Evolutionary conservation across 495 filamentous ascomycete species (phyloP), one percentile per base, ranked within the genome.

Genomic region (Annulohypoxylon bovei): DNA sequence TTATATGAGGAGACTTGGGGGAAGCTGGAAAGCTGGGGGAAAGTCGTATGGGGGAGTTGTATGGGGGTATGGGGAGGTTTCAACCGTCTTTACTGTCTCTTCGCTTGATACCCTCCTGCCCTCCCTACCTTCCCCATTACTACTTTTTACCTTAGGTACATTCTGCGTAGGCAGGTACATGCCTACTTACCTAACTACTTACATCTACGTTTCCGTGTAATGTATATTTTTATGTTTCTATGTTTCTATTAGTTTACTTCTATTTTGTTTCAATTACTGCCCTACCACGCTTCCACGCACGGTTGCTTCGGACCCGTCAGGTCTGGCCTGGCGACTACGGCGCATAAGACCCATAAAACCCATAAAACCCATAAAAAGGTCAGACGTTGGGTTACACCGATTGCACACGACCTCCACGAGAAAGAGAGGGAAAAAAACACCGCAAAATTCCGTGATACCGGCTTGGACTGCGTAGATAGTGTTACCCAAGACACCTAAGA

Each of bases 371-470:
- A 57, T 65, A 57, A 58, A 68, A 65, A 9, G 53, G 69, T 55
- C 59, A 60, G 69, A 46, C 40, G 58, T 64, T 72, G 62, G 69
- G 69, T 72, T 68, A 49, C 61, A 70, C 54, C 28, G 66, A 54
- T 60, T 64, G 63, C 69, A 72, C 69, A 65, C 69, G 32, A 60
- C 55, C 60, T 56, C 53, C 25, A 33, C 40, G 33, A 61, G 60
- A 60, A 37, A 59, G 22, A 28, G 30, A 53, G 35, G 23, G 20
- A 63, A 68, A 60, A 67, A 68, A 72, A 72, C 44, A 68, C 69
- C 69, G 69, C 69, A 72, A 61, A 61, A 55, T 61, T 65, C 69
- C 69, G 69, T 40, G 63, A 67, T 32, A 50, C 68, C 62, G 25
- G 25, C 32, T 32, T 28, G 11, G 12, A 30, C 25, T 52, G 44